Base-by-base conservation (phyloP, 345 rosid genomes). In the Moringa oleifera region DNA sequence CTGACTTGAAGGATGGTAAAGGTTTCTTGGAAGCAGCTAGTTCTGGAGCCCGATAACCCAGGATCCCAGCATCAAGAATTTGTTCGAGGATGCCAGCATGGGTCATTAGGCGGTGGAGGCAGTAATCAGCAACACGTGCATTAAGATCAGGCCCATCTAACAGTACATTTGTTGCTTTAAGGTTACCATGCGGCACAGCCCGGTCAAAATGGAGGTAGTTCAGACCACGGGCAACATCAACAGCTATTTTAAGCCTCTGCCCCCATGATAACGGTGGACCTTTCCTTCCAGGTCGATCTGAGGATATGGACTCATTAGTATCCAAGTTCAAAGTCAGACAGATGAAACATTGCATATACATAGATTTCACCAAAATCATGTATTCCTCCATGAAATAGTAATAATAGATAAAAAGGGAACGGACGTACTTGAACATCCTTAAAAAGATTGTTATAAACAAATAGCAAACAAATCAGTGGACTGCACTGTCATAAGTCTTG, bases 191-290 rank as follows among this genome's bases (percentile, higher is more conserved):
- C 21, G 99, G 99, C 69, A 86, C 81, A 37, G 89, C 94, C n/a
- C 99, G 87, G 63, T 94, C 99, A 0, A 94, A 88, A 77, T 94
- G 99, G 75, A 94, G 97, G 56, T 94, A 94, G 79, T 94, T 94
- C 59, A 94, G 87, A 75, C 99, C 97, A 61, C 99, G 99, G 33
- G 99, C 97, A n/a, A 90, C 84, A 53, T 94, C 99, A 25, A 94
- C 99, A 0, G 96, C 89, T 21, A 90, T 76, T 78, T 85, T 94
- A 37, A 94, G 83, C 79, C 96, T 85, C 68, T 90, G 97, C 18
- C 56, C 67, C 99, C 99, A 94, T 4, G 80, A 57, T 57, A 94
- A 73, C 5, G 95, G 93, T 0, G 89, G 92, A 0, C 95, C 99
- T 77, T 77, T 88, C 75, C 93, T 82, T 73, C 96, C 97, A 0